phyloP scores from a whole-genome alignment of 331 rosid genomes.

The Erythrophleum ivorense region DNA sequence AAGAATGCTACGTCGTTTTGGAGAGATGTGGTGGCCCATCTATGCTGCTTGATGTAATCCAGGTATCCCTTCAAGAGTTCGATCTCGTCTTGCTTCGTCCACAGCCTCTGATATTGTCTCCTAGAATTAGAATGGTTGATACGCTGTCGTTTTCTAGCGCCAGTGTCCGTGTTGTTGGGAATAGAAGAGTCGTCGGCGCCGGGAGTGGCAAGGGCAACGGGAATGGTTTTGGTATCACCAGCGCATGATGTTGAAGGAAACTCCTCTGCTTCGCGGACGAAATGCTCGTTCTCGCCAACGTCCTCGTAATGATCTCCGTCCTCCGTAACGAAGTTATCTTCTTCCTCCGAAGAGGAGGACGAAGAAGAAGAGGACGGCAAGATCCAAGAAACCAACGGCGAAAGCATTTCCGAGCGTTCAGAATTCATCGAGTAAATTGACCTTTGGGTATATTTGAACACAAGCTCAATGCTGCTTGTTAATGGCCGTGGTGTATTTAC shows the following conservation, averaged over 20 bases:
- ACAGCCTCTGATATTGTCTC: slow-evolving; percentile 71
- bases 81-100: slow-evolving; percentile 92
- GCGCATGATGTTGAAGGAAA: slow-evolving; percentile 47
- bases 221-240: slow-evolving; percentile 31
- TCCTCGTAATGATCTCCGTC: slow-evolving; percentile 41
- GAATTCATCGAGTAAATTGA: not conserved
- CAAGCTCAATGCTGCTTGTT: slow-evolving; percentile 26
- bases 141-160: slow-evolving; percentile 28
- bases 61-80: slow-evolving; percentile 76
- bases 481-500: slow-evolving; percentile 40
- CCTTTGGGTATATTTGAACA: slow-evolving; percentile 26
- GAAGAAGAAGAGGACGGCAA: slow-evolving; percentile 50
- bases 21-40: slow-evolving; percentile 35
- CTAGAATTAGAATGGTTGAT: slow-evolving; percentile 18
- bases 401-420: slow-evolving; percentile 48
- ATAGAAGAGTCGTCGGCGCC: not conserved
- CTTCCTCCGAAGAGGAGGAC: slow-evolving; percentile 45
- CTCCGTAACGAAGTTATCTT: not conserved
- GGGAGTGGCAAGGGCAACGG: slow-evolving; percentile 29
- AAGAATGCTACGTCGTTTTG: slow-evolving; percentile 77
- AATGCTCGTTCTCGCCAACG: slow-evolving; percentile 30
- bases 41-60: slow-evolving; percentile 53
- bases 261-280: not conserved
- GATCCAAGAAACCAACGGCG: slow-evolving; percentile 58
- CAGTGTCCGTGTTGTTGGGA: slow-evolving; percentile 5